Conservation (phyloP, 1,139 yeast genomes). For the Taphrina communis region DNA sequence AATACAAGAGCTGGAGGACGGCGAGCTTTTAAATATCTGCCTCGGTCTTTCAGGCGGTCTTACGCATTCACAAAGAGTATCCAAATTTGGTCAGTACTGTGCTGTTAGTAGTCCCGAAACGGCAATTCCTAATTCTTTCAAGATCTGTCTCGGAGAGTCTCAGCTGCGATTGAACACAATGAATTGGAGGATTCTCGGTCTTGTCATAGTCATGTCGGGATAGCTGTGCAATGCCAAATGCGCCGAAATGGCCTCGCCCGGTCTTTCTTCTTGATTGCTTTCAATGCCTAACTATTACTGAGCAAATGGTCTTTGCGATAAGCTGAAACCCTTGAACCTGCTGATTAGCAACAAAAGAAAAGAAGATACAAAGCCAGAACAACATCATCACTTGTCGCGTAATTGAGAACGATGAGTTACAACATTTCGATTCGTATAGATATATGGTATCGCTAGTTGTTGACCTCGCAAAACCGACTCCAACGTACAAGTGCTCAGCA, state of each 20-base stretch:
- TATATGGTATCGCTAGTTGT: constrained; percentile 3
- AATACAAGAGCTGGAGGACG: neutral
- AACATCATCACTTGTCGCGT: neutral
- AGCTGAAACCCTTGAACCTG: too few relatives aligned
- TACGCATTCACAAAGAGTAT: neutral
- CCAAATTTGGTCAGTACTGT: neutral
- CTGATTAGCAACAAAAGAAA: neutral
- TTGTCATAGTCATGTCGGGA: too few relatives aligned
- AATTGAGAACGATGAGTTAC: neutral
- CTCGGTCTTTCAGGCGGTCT: neutral
- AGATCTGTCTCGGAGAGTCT: neutral
- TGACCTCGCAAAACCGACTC: neutral
- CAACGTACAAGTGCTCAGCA: neutral
- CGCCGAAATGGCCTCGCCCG: too few relatives aligned
- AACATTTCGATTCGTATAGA: neutral
- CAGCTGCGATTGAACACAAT: neutral
- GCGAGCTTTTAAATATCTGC: too few relatives aligned
- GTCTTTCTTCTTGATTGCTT: too few relatives aligned
- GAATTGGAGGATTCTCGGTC: neutral
- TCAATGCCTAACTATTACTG: too few relatives aligned
- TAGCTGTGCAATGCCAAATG: neutral
- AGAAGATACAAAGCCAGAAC: neutral
- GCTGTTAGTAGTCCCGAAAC: constrained; percentile 4
- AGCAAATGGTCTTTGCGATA: too few relatives aligned
- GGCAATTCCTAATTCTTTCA: neutral